Percentiles rank a stretch among this genome's conserved stretches.
phyloP scores from a whole-genome alignment of 73 alveolate genomes.

The Paramecium tetraurelia region DNA sequence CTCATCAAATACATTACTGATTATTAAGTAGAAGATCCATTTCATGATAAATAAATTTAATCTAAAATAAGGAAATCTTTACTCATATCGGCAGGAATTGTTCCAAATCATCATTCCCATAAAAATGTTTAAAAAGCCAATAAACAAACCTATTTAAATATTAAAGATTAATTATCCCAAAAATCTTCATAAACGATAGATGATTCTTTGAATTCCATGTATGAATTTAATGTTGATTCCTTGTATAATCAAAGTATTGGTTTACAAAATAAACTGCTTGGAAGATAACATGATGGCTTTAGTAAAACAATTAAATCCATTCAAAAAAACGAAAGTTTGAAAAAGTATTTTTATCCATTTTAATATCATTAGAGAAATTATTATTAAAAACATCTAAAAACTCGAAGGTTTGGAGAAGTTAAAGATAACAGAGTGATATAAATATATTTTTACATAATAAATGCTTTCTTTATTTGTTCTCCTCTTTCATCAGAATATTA shows the following conservation, averaged over 20 bases:
- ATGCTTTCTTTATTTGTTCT: background rate
- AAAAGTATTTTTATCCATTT: background rate
- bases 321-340: background rate
- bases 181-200: background rate
- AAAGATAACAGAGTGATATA: background rate
- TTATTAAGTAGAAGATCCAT: background rate
- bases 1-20: background rate
- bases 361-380: background rate
- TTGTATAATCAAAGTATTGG: background rate
- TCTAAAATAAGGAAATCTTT: background rate
- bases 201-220: background rate
- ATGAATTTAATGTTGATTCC: background rate
- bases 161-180: background rate
- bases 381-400: background rate
- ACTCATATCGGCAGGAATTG: background rate
- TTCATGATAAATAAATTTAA: background rate
- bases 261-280: background rate
- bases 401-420: background rate
- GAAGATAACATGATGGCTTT: background rate
- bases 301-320: background rate
- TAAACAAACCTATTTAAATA: background rate
- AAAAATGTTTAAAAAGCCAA: background rate
- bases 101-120: background rate
- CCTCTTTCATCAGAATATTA: background rate
- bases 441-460: background rate